Percentiles rank a stretch among this genome's conserved stretches.
Evolutionary conservation across 108 stramenopile genomes (phyloP).

Genomic region (Cyclotella kingstonii): DNA sequence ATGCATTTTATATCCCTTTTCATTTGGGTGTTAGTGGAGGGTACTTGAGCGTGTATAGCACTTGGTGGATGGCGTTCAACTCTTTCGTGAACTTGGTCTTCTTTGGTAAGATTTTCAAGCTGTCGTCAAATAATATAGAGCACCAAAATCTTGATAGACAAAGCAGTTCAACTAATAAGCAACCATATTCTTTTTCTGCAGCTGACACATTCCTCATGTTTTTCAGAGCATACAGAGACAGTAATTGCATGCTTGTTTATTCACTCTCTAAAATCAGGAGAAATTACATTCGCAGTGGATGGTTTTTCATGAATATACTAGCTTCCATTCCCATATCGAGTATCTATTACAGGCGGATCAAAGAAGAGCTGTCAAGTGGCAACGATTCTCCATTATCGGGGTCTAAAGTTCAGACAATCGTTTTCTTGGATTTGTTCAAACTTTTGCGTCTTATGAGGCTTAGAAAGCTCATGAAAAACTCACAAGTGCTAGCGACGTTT

Average conservation of each 20-base stretch:
- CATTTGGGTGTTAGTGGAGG: slow-evolving; percentile 47
- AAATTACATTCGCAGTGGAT: slow-evolving; percentile 37
- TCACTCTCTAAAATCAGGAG: slow-evolving; percentile 30
- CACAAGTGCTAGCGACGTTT: not conserved
- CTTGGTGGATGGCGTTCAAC: slow-evolving; percentile 24
- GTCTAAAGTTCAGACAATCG: not conserved
- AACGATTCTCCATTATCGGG: not conserved
- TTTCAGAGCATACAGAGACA: slow-evolving; percentile 41
- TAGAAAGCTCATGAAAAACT: slow-evolving; percentile 16
- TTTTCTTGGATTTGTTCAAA: slow-evolving; percentile 40
- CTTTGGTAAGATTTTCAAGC: slow-evolving; percentile 10
- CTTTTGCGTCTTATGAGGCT: slow-evolving; percentile 30
- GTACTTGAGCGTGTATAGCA: slow-evolving; percentile 13
- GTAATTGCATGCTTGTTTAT: slow-evolving; percentile 22
- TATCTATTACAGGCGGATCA: not conserved
- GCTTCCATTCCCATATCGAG: slow-evolving; percentile 30
- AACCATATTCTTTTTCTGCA: not conserved
- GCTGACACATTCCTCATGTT: slow-evolving; percentile 52
- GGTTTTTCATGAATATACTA: slow-evolving; percentile 44
- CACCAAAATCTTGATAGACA: not conserved
- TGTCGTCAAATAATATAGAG: not conserved
- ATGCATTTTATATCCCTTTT: slow-evolving; percentile 37
- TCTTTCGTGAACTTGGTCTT: slow-evolving; percentile 38
- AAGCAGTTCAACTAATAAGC: not conserved
- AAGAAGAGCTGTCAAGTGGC: not conserved